Conservation (phyloP, 2,329 filamentous ascomycete species). For the Zalaria sp. region DNA sequence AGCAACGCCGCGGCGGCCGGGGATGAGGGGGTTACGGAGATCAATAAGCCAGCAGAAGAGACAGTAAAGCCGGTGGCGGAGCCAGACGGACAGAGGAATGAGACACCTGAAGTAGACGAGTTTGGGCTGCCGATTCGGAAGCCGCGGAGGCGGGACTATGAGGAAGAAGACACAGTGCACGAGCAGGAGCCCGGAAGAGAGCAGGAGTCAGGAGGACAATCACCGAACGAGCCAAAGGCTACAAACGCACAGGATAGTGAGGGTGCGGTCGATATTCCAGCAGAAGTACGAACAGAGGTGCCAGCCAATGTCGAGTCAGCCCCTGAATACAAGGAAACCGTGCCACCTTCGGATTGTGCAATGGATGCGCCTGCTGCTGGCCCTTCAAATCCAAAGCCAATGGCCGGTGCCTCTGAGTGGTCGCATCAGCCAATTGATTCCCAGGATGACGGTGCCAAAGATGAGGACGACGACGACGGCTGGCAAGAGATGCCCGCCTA, state of each 20-base stretch:
- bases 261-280: not conserved
- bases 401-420: constrained; percentile 54
- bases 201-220: no score
- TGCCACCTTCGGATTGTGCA: no score
- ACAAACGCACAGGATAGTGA: not conserved
- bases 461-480: constrained; percentile 45
- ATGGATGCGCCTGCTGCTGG: no score
- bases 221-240: not conserved
- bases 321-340: no score
- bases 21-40: constrained; percentile 8
- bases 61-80: constrained; percentile 1
- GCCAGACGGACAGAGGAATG: not conserved
- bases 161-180: constrained; percentile 4
- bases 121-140: constrained; percentile 22
- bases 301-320: no score
- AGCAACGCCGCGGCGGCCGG: constrained; percentile 10
- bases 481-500: constrained; percentile 96
- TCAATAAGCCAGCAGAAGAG: not conserved
- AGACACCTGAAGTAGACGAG: constrained; percentile 18
- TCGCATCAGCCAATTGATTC: constrained; percentile 70
- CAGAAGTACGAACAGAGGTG: no score
- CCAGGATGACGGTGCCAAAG: constrained; percentile 28
- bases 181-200: no score
- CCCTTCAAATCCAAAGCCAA: no score
- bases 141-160: constrained; percentile 13